Conservation (phyloP, 805 yeast species). For the Cyberlindnera japonica region DNA sequence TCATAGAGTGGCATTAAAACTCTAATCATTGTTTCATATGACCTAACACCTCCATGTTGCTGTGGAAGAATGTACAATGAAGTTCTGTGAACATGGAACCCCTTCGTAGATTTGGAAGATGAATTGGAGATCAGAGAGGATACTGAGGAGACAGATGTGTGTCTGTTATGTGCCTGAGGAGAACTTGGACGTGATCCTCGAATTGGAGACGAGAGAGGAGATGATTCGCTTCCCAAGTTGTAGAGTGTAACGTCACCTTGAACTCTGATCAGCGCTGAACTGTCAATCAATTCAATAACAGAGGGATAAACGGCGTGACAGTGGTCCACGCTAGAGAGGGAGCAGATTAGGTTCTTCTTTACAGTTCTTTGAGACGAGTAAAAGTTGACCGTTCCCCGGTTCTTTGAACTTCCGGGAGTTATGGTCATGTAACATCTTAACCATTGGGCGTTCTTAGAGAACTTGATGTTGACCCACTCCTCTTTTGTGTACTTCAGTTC, state of each 20-base stretch:
- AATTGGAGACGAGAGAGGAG: conserved; percentile 4
- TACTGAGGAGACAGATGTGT: conserved; percentile 8
- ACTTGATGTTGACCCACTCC: conserved; percentile 62
- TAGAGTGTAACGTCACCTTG: conserved; percentile 49
- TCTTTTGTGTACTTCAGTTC: conserved; percentile 43
- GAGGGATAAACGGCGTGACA: conserved; percentile 58
- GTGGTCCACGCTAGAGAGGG: conserved; percentile 41
- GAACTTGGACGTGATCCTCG: conserved; percentile 4
- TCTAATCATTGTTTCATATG: conserved; percentile 70
- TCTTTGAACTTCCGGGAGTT: conserved; percentile 38
- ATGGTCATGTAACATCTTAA: conserved; percentile 49
- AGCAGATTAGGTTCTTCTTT: conserved; percentile 50
- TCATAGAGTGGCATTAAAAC: conserved; percentile 67
- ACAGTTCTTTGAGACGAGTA: conserved; percentile 45
- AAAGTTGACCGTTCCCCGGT: conserved; percentile 48
- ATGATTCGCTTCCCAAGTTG: conserved; percentile 12
- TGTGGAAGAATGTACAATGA: conserved; percentile 60
- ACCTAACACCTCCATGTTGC: conserved; percentile 66
- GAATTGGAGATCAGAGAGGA: conserved; percentile 11
- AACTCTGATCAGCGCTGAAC: conserved; percentile 51
- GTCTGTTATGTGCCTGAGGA: conserved; percentile 8
- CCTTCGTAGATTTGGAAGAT: conserved; percentile 12
- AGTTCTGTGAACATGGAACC: conserved; percentile 12
- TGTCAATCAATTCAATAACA: conserved; percentile 48
- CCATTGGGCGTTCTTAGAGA: conserved; percentile 61